Conservation (phyloP, 768 basidiomycete species). For the Termitomyces eurrhizus region DNA sequence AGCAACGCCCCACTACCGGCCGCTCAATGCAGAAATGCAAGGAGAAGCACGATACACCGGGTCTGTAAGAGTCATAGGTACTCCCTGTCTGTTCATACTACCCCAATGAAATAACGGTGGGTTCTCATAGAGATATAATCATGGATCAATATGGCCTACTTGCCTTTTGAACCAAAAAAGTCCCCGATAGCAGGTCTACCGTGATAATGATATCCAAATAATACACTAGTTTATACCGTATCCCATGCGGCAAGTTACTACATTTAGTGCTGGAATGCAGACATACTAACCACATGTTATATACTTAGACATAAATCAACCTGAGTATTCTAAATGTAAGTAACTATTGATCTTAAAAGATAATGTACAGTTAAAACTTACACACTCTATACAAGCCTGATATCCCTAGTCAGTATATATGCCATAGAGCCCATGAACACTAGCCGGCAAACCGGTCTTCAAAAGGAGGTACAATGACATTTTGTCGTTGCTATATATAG, state of each 20-base stretch:
- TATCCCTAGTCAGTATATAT: not conserved
- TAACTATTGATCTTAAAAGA: not conserved
- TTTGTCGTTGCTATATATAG: too few relatives aligned
- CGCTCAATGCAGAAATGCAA: not conserved
- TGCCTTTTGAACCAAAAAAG: too few relatives aligned
- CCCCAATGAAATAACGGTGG: not conserved
- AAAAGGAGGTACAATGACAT: not conserved
- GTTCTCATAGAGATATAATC: not conserved
- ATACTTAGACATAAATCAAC: not conserved
- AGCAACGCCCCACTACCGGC: not conserved
- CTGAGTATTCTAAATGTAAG: not conserved
- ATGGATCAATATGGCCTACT: not conserved
- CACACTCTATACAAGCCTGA: not conserved
- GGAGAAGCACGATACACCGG: not conserved
- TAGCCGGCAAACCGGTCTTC: not conserved
- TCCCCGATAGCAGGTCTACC: too few relatives aligned
- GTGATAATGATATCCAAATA: too few relatives aligned
- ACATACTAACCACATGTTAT: not conserved
- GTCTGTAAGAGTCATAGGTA: not conserved
- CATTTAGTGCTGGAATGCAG: too few relatives aligned
- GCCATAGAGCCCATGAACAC: not conserved
- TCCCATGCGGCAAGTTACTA: too few relatives aligned
- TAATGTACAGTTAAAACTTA: not conserved
- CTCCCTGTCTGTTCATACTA: not conserved
- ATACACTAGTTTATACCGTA: too few relatives aligned